Evolutionary conservation across 1,139 yeast species (phyloP).

Genomic region (Yamadazyma oceani): DNA sequence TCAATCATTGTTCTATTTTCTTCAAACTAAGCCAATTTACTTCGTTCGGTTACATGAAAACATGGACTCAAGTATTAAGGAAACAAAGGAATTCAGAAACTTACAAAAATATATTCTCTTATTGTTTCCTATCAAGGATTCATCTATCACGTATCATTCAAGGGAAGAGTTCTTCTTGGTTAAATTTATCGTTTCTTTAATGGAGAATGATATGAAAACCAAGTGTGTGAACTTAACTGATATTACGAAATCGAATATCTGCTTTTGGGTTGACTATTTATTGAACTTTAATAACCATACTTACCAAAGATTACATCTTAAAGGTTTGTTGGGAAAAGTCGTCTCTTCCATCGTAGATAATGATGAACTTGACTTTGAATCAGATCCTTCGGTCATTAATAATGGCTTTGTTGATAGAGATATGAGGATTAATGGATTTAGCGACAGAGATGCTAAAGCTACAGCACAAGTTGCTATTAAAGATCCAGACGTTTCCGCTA

Average conservation of each 20-base stretch:
- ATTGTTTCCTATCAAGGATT: constrained; percentile 44
- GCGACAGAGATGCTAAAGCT: constrained; percentile 29
- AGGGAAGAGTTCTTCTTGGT: constrained; percentile 78
- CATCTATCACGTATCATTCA: constrained; percentile 32
- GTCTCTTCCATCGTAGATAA: constrained; percentile 50
- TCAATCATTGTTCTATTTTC: constrained; percentile 74
- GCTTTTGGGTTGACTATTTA: constrained; percentile 54
- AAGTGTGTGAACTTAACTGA: constrained; percentile 32
- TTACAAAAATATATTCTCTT: constrained; percentile 50
- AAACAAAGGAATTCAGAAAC: constrained; percentile 25
- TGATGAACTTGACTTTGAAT: constrained; percentile 67
- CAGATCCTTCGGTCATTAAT: constrained; percentile 75
- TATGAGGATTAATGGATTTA: constrained; percentile 43
- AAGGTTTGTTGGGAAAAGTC: constrained; percentile 53
- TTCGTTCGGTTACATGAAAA: constrained; percentile 52
- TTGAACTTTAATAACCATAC: constrained; percentile 57
- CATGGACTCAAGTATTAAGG: constrained; percentile 21
- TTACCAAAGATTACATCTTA: constrained; percentile 57
- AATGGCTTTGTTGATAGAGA: constrained; percentile 47
- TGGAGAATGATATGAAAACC: constrained; percentile 44
- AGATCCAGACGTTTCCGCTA: constrained; percentile 65
- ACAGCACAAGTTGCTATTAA: constrained; percentile 74
- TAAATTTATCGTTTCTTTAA: constrained; percentile 55
- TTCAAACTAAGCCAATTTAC: constrained; percentile 84
- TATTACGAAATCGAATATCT: constrained; percentile 31